Conservation (phyloP, 2,329 filamentous ascomycete genomes). For the Cladosporium halotolerans region DNA sequence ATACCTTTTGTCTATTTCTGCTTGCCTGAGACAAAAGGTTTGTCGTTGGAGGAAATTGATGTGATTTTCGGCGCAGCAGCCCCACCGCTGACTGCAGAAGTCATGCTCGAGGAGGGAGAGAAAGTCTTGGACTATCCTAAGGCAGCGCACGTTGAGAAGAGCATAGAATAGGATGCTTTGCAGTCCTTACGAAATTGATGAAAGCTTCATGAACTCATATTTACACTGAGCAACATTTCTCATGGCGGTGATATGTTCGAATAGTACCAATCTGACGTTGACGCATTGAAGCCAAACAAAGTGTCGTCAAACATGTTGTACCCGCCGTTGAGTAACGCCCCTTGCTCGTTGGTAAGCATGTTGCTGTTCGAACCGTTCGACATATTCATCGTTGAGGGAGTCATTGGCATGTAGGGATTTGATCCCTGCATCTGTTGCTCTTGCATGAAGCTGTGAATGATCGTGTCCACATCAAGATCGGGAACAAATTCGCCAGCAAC, state of each 20-base stretch:
- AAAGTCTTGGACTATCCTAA: background rate
- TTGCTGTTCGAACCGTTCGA: background rate
- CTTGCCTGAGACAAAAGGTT: conserved; percentile 35
- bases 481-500: conserved; percentile 24
- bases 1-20: conserved; percentile 33
- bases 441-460: conserved; percentile 38
- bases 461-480: conserved; percentile 37
- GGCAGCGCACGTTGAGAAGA: no score
- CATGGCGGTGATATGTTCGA: background rate
- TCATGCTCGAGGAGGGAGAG: conserved; percentile 26
- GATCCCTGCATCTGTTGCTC: conserved; percentile 19
- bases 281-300: conserved; percentile 32
- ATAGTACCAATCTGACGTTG: conserved; percentile 16
- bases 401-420: conserved; percentile 1
- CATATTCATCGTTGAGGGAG: background rate
- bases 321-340: conserved; percentile 6
- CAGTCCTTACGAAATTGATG: no score
- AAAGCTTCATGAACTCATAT: no score
- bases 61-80: conserved; percentile 39
- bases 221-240: no score
- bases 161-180: no score
- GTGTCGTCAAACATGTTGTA: conserved; percentile 24
- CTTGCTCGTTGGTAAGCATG: background rate
- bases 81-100: background rate
- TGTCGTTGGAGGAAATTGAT: conserved; percentile 33